Base-by-base conservation (phyloP, 106 monocot species). In the Allium cepa region DNA sequence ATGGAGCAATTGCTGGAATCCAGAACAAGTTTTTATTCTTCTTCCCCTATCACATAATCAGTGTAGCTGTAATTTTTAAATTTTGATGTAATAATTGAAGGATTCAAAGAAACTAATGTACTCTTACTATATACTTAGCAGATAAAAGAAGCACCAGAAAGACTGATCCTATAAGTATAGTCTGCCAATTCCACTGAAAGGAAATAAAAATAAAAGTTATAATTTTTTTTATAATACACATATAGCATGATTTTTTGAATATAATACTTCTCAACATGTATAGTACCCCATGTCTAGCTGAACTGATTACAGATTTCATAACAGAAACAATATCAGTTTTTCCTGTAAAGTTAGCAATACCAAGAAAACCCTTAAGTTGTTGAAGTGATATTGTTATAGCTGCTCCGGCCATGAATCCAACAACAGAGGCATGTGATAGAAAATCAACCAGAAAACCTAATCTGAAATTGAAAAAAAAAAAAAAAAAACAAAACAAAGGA, bases 141-240 rank as follows among this genome's bases (percentile, higher is more conserved):
- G 63, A n/a, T 17, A 93, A 67, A 69, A 93, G 85, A 49, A 93
- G 88, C 3, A 63, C 72, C 59, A 93, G 65, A 70, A 85, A 88
- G 26, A 68, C 14, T 22, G 72, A 22, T 11, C 83, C 92, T 11
- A 93, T 88, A 17, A 83, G 6, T 67, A 86, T 79, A 1, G 88
- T 93, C 45, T 85, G 81, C 88, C 88, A 88, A 51, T 93, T 88
- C 92, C 92, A 93, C 92, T 93, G 83, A 27, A 66, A 71, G 16
- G 63, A 26, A 62, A 4, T 12, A 65, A 9, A 62, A 60, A 22
- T n/a, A 67, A 11, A 12, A 50, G 50, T 18, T 17, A 50, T 17
- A 59, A 17, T 18, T 59, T 18, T 7, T 17, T 17, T 11, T 11
- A 45, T 46, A 7, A 46, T 22, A 71, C 36, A 62, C 28, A 4